Evolutionary conservation across 768 basidiomycete genomes (phyloP).

Genomic region (Pisolithus sp.): DNA sequence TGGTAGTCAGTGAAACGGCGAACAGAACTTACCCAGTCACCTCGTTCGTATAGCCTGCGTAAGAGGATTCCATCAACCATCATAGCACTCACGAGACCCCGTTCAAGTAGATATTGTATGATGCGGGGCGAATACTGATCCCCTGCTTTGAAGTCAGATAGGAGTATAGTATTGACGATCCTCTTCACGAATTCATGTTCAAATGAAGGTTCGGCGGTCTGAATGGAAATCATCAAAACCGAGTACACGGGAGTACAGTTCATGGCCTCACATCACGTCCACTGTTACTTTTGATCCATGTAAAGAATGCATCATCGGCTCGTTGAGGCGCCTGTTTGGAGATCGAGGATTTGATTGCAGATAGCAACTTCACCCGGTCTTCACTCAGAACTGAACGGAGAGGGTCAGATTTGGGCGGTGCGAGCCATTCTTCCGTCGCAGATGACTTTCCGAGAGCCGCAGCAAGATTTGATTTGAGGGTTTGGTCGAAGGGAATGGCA

Average conservation of each 20-base stretch:
- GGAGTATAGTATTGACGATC: conserved; percentile 46
- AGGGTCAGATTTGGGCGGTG: background rate
- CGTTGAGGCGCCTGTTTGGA: conserved; percentile 38
- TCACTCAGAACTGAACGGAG: conserved; percentile 12
- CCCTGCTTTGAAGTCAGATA: conserved; percentile 29
- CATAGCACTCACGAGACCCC: conserved; percentile 45
- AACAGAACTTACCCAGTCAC: conserved; percentile 58
- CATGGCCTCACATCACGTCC: conserved; percentile 1
- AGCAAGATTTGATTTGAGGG: conserved; percentile 53
- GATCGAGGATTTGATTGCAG: conserved; percentile 35
- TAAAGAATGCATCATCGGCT: conserved; percentile 55
- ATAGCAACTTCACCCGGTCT: conserved; percentile 29
- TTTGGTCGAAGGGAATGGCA: conserved; percentile 51
- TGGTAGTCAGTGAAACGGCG: background rate
- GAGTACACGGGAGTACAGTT: conserved; percentile 1
- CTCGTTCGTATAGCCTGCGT: conserved; percentile 41
- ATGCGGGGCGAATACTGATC: conserved; percentile 52
- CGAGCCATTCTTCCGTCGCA: conserved; percentile 43
- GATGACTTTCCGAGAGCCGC: conserved; percentile 51
- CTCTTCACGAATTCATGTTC: conserved; percentile 55
- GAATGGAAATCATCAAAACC: background rate
- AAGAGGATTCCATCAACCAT: conserved; percentile 63
- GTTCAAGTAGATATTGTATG: conserved; percentile 51
- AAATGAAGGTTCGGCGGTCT: conserved; percentile 15
- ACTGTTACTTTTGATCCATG: conserved; percentile 45